These are phyloP conservation scores for Linderniella brevidens DNA, from an alignment of 257 asterid species.

Conservation along the genomic window DNA sequence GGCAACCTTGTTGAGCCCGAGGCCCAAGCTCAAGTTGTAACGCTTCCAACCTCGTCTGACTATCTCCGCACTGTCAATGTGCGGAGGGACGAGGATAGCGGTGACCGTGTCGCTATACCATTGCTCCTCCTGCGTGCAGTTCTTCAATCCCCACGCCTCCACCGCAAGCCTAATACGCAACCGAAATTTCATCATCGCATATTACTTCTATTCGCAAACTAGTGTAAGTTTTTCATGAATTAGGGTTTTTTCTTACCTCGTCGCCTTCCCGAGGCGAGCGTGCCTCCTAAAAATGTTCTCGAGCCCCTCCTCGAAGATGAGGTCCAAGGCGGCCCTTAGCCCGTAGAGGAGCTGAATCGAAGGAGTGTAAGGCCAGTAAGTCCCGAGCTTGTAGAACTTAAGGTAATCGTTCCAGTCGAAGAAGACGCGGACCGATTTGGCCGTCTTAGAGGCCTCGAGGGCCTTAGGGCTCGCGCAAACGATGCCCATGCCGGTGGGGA, in stretches of 20 bases:
- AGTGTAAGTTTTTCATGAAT: too few species aligned
- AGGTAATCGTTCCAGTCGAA: neutral
- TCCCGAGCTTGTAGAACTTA: neutral
- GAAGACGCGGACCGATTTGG: slow-evolving; percentile 14
- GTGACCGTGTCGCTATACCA: slow-evolving; percentile 95
- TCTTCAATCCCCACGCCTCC: slow-evolving; percentile 99
- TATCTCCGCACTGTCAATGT: slow-evolving; percentile 67
- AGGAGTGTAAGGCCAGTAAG: neutral
- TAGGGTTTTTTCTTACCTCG: slow-evolving; percentile 28
- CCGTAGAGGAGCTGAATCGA: slow-evolving; percentile 1
- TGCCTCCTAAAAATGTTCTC: slow-evolving; percentile 87
- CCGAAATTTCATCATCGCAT: neutral
- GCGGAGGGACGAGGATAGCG: slow-evolving; percentile 73
- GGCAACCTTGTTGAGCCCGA: slow-evolving; percentile 91
- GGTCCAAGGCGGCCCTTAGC: slow-evolving; percentile 53
- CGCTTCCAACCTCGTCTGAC: slow-evolving; percentile 83
- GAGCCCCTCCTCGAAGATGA: slow-evolving; percentile 91
- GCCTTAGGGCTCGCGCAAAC: slow-evolving; percentile 1
- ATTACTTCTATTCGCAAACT: neutral
- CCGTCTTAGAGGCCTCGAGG: neutral
- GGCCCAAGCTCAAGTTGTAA: slow-evolving; percentile 95
- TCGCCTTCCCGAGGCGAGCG: slow-evolving; percentile 76
- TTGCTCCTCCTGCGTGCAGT: slow-evolving; percentile 95
- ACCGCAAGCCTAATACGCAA: slow-evolving; percentile 59
- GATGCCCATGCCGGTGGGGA: neutral